These are phyloP conservation scores for Amauroascus verrucosus DNA, from an alignment of 2,329 filamentous ascomycete species.

Conservation along the genomic window DNA sequence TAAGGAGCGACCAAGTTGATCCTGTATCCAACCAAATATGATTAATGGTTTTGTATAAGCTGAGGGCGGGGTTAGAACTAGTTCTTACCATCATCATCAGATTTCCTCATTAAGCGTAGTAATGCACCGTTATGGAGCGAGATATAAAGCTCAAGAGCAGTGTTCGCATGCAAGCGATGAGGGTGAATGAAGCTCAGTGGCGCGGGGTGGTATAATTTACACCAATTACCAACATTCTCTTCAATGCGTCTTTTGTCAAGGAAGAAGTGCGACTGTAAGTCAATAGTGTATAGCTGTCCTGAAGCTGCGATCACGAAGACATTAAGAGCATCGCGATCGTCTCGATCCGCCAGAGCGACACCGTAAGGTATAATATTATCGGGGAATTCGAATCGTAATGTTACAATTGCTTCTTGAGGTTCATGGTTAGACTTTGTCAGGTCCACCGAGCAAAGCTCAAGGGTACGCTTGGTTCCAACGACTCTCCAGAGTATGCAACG, in stretches of 20 bases:
- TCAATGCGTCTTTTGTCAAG: constrained; percentile 59
- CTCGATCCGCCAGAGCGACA: constrained; percentile 69
- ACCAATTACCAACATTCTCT: constrained; percentile 62
- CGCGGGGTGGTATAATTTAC: constrained; percentile 62
- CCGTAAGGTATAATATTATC: constrained; percentile 64
- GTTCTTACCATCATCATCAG: constrained; percentile 41
- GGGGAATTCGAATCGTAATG: constrained; percentile 67
- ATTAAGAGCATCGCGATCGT: constrained; percentile 65
- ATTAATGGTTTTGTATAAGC: background rate
- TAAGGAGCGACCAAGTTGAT: constrained; percentile 38
- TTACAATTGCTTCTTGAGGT: constrained; percentile 57
- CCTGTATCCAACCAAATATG: constrained; percentile 21
- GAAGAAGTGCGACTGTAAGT: constrained; percentile 74
- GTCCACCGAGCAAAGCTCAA: constrained; percentile 78
- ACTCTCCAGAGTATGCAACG: constrained; percentile 87
- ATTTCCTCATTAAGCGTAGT: constrained; percentile 57
- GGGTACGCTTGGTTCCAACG: constrained; percentile 63
- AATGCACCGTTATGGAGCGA: constrained; percentile 45
- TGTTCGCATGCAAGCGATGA: constrained; percentile 69
- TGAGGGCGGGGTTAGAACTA: background rate
- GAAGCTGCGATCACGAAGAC: constrained; percentile 69
- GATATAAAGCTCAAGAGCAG: constrained; percentile 62
- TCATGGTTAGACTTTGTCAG: constrained; percentile 58
- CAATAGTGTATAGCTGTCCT: constrained; percentile 75
- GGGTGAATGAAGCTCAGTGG: constrained; percentile 67